These are phyloP conservation scores for Inga oerstediana DNA, from an alignment of 306 rosid genomes.

Conservation along the genomic window DNA sequence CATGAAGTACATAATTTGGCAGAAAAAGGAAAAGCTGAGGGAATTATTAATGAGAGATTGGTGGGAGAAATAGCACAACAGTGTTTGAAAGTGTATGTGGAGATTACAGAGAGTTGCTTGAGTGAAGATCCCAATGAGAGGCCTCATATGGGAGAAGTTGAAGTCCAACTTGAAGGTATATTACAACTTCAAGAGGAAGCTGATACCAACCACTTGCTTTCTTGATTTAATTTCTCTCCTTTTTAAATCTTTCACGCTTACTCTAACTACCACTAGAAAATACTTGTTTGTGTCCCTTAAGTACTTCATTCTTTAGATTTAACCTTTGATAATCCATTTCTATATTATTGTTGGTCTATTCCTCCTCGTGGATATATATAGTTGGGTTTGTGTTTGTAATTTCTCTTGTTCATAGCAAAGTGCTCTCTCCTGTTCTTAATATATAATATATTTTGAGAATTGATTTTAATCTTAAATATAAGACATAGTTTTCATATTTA, in stretches of 20 bases:
- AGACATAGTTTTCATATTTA: no score
- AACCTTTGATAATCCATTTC: not conserved
- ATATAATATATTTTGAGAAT: no score
- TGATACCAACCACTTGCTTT: not conserved
- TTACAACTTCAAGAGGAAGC: not conserved
- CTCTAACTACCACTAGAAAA: not conserved
- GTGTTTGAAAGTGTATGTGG: not conserved
- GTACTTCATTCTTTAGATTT: no score
- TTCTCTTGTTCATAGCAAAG: no score
- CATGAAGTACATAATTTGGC: not conserved
- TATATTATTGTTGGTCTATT: not conserved
- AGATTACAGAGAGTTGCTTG: not conserved
- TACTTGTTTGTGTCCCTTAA: not conserved
- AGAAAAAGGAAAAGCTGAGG: not conserved
- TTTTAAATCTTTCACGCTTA: no score
- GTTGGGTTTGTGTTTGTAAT: no score
- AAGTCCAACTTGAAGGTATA: not conserved
- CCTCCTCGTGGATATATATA: not conserved
- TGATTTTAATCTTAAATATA: no score
- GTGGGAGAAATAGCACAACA: not conserved
- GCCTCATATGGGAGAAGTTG: not conserved
- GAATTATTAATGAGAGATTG: slow-evolving; percentile 32
- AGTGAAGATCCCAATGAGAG: not conserved
- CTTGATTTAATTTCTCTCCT: no score
- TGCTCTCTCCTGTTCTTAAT: no score